phyloP scores from a whole-genome alignment of 1,139 yeast species.

The Starmera stellimalicola region DNA sequence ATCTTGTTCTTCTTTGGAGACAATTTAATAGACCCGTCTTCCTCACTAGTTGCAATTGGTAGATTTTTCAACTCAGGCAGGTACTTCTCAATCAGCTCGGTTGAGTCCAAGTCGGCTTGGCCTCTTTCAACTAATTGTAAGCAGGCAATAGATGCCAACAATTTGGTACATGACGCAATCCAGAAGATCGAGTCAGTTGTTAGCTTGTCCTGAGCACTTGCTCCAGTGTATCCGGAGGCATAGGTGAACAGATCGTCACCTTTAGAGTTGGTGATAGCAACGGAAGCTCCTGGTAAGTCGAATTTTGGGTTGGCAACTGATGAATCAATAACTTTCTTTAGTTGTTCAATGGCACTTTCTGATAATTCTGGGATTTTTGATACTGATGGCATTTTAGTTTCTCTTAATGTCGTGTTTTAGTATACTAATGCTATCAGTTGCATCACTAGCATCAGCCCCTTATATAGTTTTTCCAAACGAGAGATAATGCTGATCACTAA shows the following conservation, averaged over 20 bases:
- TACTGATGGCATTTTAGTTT: constrained; percentile 1
- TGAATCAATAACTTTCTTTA: constrained; percentile 4
- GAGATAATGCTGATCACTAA: no score
- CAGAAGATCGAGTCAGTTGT: constrained; percentile 27
- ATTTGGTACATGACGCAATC: constrained; percentile 39
- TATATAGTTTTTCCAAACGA: no score
- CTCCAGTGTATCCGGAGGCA: constrained; percentile 17
- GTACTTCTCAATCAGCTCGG: constrained; percentile 26
- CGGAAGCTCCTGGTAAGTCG: constrained; percentile 13
- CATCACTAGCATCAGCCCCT: no score
- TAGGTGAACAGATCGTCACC: constrained; percentile 12
- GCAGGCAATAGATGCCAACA: constrained; percentile 37
- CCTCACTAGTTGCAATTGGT: constrained; percentile 28
- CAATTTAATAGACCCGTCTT: constrained; percentile 27
- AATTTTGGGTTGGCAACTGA: constrained; percentile 7
- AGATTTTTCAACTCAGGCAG: constrained; percentile 34
- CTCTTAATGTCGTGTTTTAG: no score
- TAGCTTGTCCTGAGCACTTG: constrained; percentile 13
- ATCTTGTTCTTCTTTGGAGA: constrained; percentile 28
- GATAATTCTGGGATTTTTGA: neutral
- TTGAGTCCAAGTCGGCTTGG: constrained; percentile 31
- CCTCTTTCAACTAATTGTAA: constrained; percentile 39
- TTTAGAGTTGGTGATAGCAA: constrained; percentile 11
- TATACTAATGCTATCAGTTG: no score
- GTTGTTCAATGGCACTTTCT: neutral